Conservation (phyloP, 208 protist species). For the Wallacemonas sp. region DNA sequence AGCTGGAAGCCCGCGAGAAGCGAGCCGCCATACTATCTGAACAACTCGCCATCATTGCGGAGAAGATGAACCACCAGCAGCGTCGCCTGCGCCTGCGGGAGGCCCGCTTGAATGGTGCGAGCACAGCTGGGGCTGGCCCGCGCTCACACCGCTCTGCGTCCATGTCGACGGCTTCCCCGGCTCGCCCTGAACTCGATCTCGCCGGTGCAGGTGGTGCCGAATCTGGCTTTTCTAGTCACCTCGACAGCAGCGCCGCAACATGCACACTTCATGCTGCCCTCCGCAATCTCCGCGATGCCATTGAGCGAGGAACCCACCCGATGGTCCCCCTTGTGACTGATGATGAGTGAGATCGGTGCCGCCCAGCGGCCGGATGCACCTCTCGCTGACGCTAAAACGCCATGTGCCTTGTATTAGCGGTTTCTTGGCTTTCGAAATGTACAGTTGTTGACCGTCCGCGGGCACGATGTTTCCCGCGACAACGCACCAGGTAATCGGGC, state of each 20-base stretch:
- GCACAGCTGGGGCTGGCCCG: neutral
- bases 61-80: slow-evolving; percentile 40
- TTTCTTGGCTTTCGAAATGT: too few species aligned
- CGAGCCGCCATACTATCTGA: slow-evolving; percentile 34
- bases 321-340: neutral
- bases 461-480: too few species aligned
- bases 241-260: neutral
- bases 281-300: neutral
- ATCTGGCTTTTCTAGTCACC: neutral
- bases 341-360: neutral
- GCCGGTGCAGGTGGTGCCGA: too few species aligned
- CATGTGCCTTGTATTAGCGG: too few species aligned
- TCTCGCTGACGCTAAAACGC: too few species aligned
- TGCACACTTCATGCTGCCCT: neutral
- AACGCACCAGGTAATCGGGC: too few species aligned
- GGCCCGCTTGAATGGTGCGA: slow-evolving; percentile 5
- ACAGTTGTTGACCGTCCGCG: too few species aligned
- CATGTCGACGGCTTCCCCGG: neutral
- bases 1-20: slow-evolving; percentile 43
- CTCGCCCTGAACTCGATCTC: too few species aligned
- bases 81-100: slow-evolving; percentile 21
- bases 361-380: neutral
- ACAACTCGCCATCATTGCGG: slow-evolving; percentile 59
- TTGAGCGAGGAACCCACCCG: neutral
- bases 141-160: neutral